Conservation (phyloP, 192 early-diverging fungal species). For the Phycomyces nitens region DNA sequence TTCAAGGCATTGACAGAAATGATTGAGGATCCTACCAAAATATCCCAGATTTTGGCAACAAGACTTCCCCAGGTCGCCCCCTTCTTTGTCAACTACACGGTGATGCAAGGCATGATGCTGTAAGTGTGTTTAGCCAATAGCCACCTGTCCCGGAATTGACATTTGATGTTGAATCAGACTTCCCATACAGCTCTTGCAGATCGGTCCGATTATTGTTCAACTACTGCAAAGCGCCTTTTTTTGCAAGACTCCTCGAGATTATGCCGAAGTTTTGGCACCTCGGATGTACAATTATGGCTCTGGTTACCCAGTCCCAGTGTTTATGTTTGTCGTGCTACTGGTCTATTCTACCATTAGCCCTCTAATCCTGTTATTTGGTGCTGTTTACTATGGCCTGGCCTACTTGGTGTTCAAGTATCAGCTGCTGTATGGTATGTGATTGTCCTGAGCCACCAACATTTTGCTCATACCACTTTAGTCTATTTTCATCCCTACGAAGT, state of each 20-base stretch:
- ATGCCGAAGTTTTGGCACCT: slow-evolving; percentile 69
- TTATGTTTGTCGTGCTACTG: slow-evolving; percentile 70
- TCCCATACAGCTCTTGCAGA: slow-evolving; percentile 68
- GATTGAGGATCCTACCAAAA: slow-evolving; percentile 56
- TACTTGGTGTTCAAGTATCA: slow-evolving; percentile 75
- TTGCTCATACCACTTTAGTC: slow-evolving; percentile 32
- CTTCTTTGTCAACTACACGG: slow-evolving; percentile 74
- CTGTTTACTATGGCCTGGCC: slow-evolving; percentile 62
- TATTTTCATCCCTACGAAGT: slow-evolving; percentile 76
- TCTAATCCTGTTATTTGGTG: slow-evolving; percentile 65
- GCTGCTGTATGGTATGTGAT: slow-evolving; percentile 55
- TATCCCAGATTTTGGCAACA: slow-evolving; percentile 60
- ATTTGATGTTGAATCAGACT: slow-evolving; percentile 50
- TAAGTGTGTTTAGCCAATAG: slow-evolving; percentile 11
- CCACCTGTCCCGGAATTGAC: background rate
- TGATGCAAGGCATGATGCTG: slow-evolving; percentile 68
- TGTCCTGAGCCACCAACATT: too few species aligned
- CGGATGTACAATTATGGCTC: slow-evolving; percentile 67
- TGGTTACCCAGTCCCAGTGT: slow-evolving; percentile 65
- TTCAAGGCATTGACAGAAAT: slow-evolving; percentile 61
- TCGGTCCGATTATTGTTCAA: slow-evolving; percentile 59
- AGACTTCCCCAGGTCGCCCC: slow-evolving; percentile 66
- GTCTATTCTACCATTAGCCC: slow-evolving; percentile 77
- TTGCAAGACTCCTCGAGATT: slow-evolving; percentile 77
- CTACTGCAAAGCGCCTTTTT: slow-evolving; percentile 51